Base-by-base conservation (phyloP, 331 rosid species). In the Cydonia oblonga region DNA sequence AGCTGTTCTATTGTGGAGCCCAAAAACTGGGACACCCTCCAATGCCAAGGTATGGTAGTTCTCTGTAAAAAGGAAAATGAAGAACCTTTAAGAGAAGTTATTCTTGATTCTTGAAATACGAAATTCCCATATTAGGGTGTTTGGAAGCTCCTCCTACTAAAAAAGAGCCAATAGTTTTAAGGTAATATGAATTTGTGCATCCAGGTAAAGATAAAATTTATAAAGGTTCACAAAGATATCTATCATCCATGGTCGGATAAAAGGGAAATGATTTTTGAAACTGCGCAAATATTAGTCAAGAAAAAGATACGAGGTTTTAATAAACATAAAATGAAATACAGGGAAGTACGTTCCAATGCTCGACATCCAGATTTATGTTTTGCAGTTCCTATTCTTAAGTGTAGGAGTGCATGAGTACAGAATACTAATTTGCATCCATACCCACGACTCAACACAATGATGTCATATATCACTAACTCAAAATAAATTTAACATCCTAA, bases 1-100 rank as follows among this genome's bases (percentile, higher is more conserved):
- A 63, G 97, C 88, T 33, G 97, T 72, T 80, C 93, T 88, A 75
- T 95, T 95, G 72, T 79, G 81, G 66, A 90, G 93, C 66, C 99
- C 96, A 9, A 91, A 91, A 76, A 85, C 77, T 24, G 99, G 99
- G 78, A 95, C 76, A 58, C 96, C 97, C 20, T 91, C 99, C 83
- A 95, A 74, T 44, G 86, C 96, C 68, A 95, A 75, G 44, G 99
- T 91, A 81, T 95, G 99, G 76, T 86, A 95, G 1, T 83, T 88
- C 78, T 89, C 99, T 95, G 88, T 62, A 16, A 70, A 70, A 18
- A 77, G 24, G 76, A 64, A 80, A 40, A 54, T 32, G 66, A 56
- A 57, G 12, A 83, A 65, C 35, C 65, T 53, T 78, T 57, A 66
- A 44, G 80, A 74, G 77, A 61, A 40, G 24, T 64, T 15, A 56